Base-by-base conservation (phyloP, 805 yeast species). In the Maudiozyma bulderi region DNA sequence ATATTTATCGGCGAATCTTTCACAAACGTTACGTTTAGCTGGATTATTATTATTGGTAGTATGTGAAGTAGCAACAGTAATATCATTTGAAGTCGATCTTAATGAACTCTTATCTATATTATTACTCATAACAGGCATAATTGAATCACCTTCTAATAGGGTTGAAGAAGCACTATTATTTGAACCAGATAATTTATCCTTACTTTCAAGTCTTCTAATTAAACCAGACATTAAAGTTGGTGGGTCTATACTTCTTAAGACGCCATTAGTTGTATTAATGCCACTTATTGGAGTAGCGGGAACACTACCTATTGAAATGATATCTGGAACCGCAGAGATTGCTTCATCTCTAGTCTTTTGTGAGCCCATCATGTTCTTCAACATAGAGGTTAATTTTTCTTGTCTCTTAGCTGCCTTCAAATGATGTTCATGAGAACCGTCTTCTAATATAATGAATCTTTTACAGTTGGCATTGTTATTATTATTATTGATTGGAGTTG, bases 381-480 rank as follows among this genome's bases (percentile, higher is more conserved):
- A 72, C 89, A 85, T 83, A 51, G 80, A 80, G 7, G 82, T 74
- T 37, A 85, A 64, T 56, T 84, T 85, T 59, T 85, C 95, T 64
- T 85, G 91, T 56, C 95, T 72, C 62, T 81, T 83, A 7, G 91
- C 82, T 42, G 83, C 81, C 51, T 80, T 75, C 51, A 91, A 71
- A 61, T 80, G 80, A 66, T 91, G 99, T 58, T 78, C 86, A 65
- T 91, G 99, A 10, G 69, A 53, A 5, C 95, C 95, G 55, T 82
- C 83, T 45, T 81, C 87, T 45, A 70, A 68, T 59, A 81, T 67
- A 20, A 69, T 57, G 60, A 82, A 82, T 41, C 90, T 60, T 29
- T 49, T 53, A 39, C 50, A 47, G 7, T 40, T 9, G 2, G 44
- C 8, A 26, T 14, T 39, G 14, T 7, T 15, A 31, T 35, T 39